Base-by-base conservation (phyloP, 257 asterid genomes). In the Nicotiana paniculata region DNA sequence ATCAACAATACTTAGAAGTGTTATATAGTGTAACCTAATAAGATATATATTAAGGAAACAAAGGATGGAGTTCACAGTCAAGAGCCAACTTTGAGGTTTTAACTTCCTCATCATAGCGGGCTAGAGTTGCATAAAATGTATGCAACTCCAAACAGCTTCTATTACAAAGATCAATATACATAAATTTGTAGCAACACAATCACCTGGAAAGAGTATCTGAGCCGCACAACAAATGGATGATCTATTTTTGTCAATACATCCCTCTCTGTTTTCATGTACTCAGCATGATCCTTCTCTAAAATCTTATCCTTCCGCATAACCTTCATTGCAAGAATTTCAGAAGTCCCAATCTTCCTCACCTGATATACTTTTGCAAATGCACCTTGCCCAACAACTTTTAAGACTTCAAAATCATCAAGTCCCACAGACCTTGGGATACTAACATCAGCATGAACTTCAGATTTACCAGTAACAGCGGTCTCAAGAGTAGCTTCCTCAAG, bases 361-460 rank as follows among this genome's bases (percentile, higher is more conserved):
- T 92, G 97, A 89, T 88, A 93, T 59, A 93, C 97, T 89, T 93
- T 93, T 3, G 93, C 97, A 65, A 93, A 93, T 26, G 97, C 97
- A 75, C 97, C 97, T 85, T 89, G 94, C 67, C 97, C 97, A 16
- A 93, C 97, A 76, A 93, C 92, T 79, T 93, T 93, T 85, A 93
- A 84, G 68, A 90, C 39, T 83, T 93, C 95, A 59, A 93, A 93
- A 84, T 93, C 93, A 57, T 90, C 90, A 85, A 93, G 91, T 82
- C 93, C 91, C n/a, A 87, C 89, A 48, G 87, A 83, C 85, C 89
- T 81, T 67, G 62, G 81, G 57, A 66, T 78, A 77, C 54, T 46
- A 35, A 77, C 83, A 32, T 82, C 83, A 65, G 75, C 83, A 61
- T 75, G 76, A 48, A 61, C 65, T 53, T 10, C 48, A 39, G 81